Conservation (phyloP, 805 yeast species). For the Pichia gijzeniarum region DNA sequence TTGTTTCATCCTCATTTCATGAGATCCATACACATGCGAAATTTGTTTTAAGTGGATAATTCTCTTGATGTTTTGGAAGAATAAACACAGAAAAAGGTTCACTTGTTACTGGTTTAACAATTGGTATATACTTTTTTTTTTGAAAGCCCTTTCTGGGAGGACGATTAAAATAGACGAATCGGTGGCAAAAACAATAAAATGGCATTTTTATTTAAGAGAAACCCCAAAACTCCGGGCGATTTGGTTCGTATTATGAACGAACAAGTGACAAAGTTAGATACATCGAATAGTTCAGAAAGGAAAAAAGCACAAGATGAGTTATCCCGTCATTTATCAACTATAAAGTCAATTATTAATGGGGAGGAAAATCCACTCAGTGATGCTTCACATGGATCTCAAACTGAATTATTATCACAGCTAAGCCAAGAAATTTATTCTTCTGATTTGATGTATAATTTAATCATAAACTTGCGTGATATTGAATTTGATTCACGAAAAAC, state of each 20-base stretch:
- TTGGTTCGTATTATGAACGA: slow-evolving; percentile 72
- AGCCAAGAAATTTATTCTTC: slow-evolving; percentile 74
- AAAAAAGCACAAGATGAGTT: slow-evolving; percentile 65
- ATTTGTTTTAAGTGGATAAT: no score
- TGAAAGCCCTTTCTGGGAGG: no score
- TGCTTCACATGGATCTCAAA: slow-evolving; percentile 31
- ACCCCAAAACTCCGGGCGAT: slow-evolving; percentile 86
- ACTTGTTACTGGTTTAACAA: no score
- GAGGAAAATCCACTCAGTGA: slow-evolving; percentile 34
- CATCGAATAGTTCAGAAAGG: slow-evolving; percentile 28
- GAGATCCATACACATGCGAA: no score
- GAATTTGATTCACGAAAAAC: slow-evolving; percentile 91
- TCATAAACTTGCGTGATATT: slow-evolving; percentile 53
- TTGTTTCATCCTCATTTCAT: no score
- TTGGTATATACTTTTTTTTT: no score
- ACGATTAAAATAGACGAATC: no score
- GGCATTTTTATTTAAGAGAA: slow-evolving; percentile 89
- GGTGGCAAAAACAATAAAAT: slow-evolving; percentile 35
- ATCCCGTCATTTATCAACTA: slow-evolving; percentile 54
- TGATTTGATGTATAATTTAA: slow-evolving; percentile 59
- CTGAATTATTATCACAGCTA: slow-evolving; percentile 67
- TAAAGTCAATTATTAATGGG: slow-evolving; percentile 48
- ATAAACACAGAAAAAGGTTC: no score
- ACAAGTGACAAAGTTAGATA: slow-evolving; percentile 56
- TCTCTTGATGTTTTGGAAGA: no score